Conservation (phyloP, 1,139 yeast species). For the Yamadazyma blattariae region DNA sequence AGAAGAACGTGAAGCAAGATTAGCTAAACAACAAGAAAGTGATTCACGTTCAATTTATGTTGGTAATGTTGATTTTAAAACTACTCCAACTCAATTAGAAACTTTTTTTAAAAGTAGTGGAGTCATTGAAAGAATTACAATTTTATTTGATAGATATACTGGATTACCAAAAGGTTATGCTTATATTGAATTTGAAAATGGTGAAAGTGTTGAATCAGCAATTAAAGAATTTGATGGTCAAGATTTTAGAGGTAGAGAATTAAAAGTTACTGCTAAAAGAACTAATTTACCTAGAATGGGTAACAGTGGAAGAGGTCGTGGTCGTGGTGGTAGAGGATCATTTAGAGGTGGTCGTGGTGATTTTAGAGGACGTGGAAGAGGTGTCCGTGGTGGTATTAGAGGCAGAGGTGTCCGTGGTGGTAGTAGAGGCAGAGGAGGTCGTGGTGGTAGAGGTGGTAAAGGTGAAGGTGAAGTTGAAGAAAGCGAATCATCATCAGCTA, state of each 20-base stretch:
- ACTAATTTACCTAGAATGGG: slow-evolving; percentile 37
- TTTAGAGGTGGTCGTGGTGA: slow-evolving; percentile 6
- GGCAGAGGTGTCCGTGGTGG: slow-evolving; percentile 8
- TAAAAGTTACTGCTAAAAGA: slow-evolving; percentile 37
- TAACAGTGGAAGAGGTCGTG: slow-evolving; percentile 11
- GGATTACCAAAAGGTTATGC: slow-evolving; percentile 49
- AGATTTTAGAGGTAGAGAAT: slow-evolving; percentile 34
- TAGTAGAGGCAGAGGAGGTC: background rate
- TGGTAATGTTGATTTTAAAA: slow-evolving; percentile 42
- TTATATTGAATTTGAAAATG: slow-evolving; percentile 35
- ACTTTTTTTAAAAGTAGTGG: slow-evolving; percentile 34
- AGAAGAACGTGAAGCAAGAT: slow-evolving; percentile 26
- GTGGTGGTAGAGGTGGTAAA: background rate
- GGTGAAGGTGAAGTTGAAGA: too few relatives aligned
- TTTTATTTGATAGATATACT: slow-evolving; percentile 34
- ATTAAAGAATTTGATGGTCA: slow-evolving; percentile 35
- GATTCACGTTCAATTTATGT: slow-evolving; percentile 41
- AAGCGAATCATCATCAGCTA: slow-evolving; percentile 6
- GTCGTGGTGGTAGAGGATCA: slow-evolving; percentile 7
- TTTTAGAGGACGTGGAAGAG: slow-evolving; percentile 5
- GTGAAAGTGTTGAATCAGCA: slow-evolving; percentile 30
- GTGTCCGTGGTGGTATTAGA: slow-evolving; percentile 1
- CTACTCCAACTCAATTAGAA: slow-evolving; percentile 44
- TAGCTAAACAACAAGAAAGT: slow-evolving; percentile 30
- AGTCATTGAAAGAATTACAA: slow-evolving; percentile 36